Evolutionary conservation across 192 early-diverging fungal genomes (phyloP).

Genomic region (Allomyces arbusculus): DNA sequence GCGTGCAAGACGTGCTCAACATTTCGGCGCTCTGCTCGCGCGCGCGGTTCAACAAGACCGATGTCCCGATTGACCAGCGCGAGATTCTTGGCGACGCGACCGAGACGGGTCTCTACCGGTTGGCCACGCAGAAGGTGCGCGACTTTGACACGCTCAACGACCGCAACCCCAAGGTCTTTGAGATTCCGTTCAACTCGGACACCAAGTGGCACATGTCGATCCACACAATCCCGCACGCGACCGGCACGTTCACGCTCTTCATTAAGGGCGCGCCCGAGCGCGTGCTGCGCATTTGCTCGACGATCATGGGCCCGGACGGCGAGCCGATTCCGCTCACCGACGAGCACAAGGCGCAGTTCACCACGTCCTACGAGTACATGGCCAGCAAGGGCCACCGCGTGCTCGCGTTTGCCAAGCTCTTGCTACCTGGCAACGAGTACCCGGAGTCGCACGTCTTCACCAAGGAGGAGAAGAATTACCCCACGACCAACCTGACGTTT

Average conservation of each 20-base stretch:
- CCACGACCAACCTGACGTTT: slow-evolving; percentile 36
- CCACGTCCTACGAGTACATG: slow-evolving; percentile 71
- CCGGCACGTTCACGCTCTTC: slow-evolving; percentile 51
- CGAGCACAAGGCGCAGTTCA: slow-evolving; percentile 39
- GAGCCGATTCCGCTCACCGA: slow-evolving; percentile 38
- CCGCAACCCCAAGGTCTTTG: slow-evolving; percentile 68
- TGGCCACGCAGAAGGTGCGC: slow-evolving; percentile 46
- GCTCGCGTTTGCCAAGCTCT: slow-evolving; percentile 70
- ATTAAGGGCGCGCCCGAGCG: slow-evolving; percentile 95
- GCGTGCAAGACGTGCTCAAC: slow-evolving; percentile 53
- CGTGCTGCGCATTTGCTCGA: slow-evolving; percentile 60
- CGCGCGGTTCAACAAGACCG: slow-evolving; percentile 74
- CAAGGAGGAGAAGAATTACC: slow-evolving; percentile 43
- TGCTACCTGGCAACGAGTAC: slow-evolving; percentile 42
- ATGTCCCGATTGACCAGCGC: slow-evolving; percentile 64
- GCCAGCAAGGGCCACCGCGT: slow-evolving; percentile 83
- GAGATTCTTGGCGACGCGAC: slow-evolving; percentile 83
- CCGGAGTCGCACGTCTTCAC: slow-evolving; percentile 54
- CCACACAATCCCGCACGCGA: slow-evolving; percentile 49
- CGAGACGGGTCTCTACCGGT: slow-evolving; percentile 72
- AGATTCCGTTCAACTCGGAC: slow-evolving; percentile 87
- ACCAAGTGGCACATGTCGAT: slow-evolving; percentile 91
- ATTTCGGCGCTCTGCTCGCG: slow-evolving; percentile 67
- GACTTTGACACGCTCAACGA: slow-evolving; percentile 54
- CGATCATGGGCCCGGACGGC: slow-evolving; percentile 32